Conservation (phyloP, 768 basidiomycete species). For the Leccinum barrowsii region DNA sequence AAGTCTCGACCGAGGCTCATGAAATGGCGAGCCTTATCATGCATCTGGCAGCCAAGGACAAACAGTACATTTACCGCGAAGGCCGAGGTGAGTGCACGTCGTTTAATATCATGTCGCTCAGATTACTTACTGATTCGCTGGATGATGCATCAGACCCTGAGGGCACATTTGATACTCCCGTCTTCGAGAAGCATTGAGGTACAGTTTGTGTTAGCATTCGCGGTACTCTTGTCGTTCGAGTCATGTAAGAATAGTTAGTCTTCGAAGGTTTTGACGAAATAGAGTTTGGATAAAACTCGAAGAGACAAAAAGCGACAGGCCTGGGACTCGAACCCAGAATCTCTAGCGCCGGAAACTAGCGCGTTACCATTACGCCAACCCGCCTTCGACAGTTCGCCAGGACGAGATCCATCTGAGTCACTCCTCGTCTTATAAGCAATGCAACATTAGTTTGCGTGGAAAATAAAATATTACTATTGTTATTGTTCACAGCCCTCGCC, state of each 20-base stretch:
- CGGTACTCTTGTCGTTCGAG: neutral
- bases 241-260: neutral
- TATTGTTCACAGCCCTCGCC: too few relatives aligned
- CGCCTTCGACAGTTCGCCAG: constrained; percentile 27
- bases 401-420: neutral
- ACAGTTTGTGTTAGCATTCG: too few relatives aligned
- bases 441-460: too few relatives aligned
- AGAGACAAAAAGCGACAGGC: constrained; percentile 43
- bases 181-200: constrained; percentile 26
- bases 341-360: constrained; percentile 64
- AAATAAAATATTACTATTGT: too few relatives aligned
- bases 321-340: constrained; percentile 63
- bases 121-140: neutral
- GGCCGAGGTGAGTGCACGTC: constrained; percentile 45
- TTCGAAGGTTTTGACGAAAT: neutral
- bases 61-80: constrained; percentile 54
- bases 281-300: neutral
- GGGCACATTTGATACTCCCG: constrained; percentile 44
- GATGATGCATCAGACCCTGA: constrained; percentile 31
- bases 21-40: constrained; percentile 51
- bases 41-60: constrained; percentile 60
- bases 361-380: constrained; percentile 66
- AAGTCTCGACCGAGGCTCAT: constrained; percentile 57
- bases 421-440: too few relatives aligned
- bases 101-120: too few relatives aligned